Conservation (phyloP, 768 basidiomycete species). For the Pulveroboletus sp. region DNA sequence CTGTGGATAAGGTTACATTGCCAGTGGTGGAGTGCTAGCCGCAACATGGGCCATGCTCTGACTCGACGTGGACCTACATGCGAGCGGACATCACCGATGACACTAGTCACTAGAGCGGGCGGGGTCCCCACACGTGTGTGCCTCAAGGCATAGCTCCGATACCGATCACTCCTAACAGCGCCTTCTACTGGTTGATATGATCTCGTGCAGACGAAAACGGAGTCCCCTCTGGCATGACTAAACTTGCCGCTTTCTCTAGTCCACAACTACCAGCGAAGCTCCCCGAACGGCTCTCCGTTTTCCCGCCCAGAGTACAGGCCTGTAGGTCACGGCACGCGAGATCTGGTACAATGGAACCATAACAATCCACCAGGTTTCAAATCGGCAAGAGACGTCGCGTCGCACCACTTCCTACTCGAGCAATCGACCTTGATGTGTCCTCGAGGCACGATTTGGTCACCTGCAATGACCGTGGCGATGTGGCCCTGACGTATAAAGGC, state of each 20-base stretch:
- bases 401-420: slow-evolving; percentile 10
- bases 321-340: too few species aligned
- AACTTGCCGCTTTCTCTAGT: not conserved
- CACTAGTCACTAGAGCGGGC: not conserved
- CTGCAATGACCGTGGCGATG: slow-evolving; percentile 15
- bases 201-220: not conserved
- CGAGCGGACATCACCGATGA: slow-evolving; percentile 9
- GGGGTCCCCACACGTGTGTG: slow-evolving; percentile 13
- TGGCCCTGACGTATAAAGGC: slow-evolving; percentile 23
- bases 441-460: slow-evolving; percentile 22
- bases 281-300: slow-evolving; percentile 21
- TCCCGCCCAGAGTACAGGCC: slow-evolving; percentile 1
- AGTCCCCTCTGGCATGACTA: not conserved
- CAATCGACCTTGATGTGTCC: slow-evolving; percentile 23
- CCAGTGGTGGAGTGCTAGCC: too few species aligned
- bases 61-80: too few species aligned
- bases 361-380: slow-evolving; percentile 19
- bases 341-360: not conserved
- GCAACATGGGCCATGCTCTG: too few species aligned
- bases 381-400: slow-evolving; percentile 3
- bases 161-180: slow-evolving; percentile 11
- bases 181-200: not conserved
- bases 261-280: not conserved
- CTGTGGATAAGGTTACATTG: too few species aligned
- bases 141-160: slow-evolving; percentile 14